Percentiles rank a stretch among this genome's conserved stretches.
Conservation (phyloP, 768 basidiomycete genomes). For the Suillus placidus region DNA sequence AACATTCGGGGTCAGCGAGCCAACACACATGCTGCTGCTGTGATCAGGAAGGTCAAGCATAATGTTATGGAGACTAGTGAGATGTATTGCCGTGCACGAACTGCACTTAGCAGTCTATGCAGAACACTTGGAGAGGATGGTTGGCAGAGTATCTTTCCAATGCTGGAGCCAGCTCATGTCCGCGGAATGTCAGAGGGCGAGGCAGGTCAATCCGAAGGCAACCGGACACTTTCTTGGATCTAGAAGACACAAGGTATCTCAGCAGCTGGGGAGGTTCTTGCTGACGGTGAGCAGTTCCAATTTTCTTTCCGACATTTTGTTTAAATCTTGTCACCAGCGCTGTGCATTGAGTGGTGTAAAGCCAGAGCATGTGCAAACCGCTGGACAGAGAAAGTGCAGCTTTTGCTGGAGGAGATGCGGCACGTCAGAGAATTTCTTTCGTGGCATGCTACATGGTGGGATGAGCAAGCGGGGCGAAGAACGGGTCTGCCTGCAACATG, state of each 20-base stretch:
- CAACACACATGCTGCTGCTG: too few species aligned
- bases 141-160: not conserved
- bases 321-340: not conserved
- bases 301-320: too few species aligned
- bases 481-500: too few species aligned
- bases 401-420: constrained; percentile 32
- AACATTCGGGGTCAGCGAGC: too few species aligned
- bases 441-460: constrained; percentile 27
- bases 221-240: not conserved
- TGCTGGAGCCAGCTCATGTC: not conserved
- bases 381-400: constrained; percentile 26
- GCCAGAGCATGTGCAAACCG: constrained; percentile 22
- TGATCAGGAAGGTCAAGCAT: not conserved
- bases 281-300: too few species aligned
- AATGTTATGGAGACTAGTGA: not conserved
- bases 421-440: constrained; percentile 24
- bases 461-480: not conserved
- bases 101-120: not conserved
- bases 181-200: not conserved
- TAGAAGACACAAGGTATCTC: not conserved
- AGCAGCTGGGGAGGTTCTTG: too few species aligned
- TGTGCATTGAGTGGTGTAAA: constrained; percentile 30
- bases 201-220: not conserved
- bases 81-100: not conserved
- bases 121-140: not conserved